Conservation (phyloP, 768 basidiomycete species). For the Mycena galopus region DNA sequence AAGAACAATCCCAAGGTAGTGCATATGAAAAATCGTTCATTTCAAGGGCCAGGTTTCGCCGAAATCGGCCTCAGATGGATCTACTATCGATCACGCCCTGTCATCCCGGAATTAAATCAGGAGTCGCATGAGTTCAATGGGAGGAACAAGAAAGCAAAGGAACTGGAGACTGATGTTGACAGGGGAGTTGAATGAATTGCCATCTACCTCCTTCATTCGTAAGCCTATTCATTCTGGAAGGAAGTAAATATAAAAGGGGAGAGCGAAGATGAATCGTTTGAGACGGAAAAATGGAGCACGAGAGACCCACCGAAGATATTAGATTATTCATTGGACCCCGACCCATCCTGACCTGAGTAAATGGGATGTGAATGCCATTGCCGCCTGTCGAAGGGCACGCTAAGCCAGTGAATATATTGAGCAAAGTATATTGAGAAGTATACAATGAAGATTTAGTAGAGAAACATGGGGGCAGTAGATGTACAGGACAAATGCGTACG, state of each 20-base stretch:
- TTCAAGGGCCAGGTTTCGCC: not conserved
- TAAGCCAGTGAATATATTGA: too few relatives aligned
- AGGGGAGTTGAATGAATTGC: not conserved
- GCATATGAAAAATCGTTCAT: constrained; percentile 4
- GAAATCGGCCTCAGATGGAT: not conserved
- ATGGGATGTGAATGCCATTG: not conserved
- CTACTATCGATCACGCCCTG: too few relatives aligned
- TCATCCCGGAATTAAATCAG: too few relatives aligned
- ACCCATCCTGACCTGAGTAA: not conserved
- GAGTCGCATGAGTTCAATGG: too few relatives aligned
- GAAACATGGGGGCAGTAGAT: not conserved
- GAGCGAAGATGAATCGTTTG: not conserved
- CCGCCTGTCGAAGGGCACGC: not conserved
- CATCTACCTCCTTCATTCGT: not conserved
- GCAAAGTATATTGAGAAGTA: too few relatives aligned
- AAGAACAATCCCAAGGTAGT: constrained; percentile 1
- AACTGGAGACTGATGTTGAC: too few relatives aligned
- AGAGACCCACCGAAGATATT: not conserved
- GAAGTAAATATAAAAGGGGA: not conserved
- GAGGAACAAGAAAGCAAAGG: too few relatives aligned
- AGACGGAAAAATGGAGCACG: not conserved
- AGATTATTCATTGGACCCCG: not conserved
- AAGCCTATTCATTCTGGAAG: not conserved
- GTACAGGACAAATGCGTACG: not conserved
- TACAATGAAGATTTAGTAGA: too few relatives aligned